A percentile compares a stretch with the other conserved stretches of the same genome.
These are phyloP conservation scores for Aegilops longissima DNA, from an alignment of 176 grass and related monocot species.

Conservation along the genomic window DNA sequence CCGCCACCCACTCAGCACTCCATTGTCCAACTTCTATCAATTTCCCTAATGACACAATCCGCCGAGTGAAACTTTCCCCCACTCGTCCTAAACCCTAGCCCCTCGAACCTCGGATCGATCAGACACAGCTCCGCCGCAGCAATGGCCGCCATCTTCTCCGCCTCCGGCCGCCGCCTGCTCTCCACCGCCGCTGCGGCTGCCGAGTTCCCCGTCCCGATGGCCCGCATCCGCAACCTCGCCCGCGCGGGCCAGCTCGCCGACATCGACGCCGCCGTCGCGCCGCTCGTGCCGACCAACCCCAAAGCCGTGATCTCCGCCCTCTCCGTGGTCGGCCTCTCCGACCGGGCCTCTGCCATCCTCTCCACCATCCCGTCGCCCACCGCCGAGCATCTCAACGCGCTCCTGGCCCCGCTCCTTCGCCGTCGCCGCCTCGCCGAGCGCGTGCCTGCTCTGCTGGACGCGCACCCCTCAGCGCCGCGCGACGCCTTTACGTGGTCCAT, in stretches of 20 bases:
- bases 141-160: constrained; percentile 35
- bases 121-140: neutral
- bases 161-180: constrained; percentile 26
- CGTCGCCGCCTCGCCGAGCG: constrained; percentile 29
- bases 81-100: constrained; percentile 30
- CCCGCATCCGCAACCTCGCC: constrained; percentile 32
- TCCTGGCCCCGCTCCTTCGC: constrained; percentile 42
- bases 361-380: constrained; percentile 15
- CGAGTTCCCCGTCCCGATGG: constrained; percentile 13
- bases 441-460: constrained; percentile 13
- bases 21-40: neutral
- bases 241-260: constrained; percentile 34
- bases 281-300: constrained; percentile 27
- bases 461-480: constrained; percentile 24
- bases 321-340: constrained; percentile 39
- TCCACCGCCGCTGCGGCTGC: neutral
- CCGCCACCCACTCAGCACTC: neutral
- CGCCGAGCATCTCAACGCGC: constrained; percentile 44
- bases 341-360: constrained; percentile 39
- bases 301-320: constrained; percentile 27
- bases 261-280: constrained; percentile 43
- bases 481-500: constrained; percentile 39
- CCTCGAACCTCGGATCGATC: neutral
- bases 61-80: neutral
- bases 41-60: neutral